These are phyloP conservation scores for Debaryomyces hansenii DNA, from an alignment of 805 yeast genomes.

Conservation along the genomic window DNA sequence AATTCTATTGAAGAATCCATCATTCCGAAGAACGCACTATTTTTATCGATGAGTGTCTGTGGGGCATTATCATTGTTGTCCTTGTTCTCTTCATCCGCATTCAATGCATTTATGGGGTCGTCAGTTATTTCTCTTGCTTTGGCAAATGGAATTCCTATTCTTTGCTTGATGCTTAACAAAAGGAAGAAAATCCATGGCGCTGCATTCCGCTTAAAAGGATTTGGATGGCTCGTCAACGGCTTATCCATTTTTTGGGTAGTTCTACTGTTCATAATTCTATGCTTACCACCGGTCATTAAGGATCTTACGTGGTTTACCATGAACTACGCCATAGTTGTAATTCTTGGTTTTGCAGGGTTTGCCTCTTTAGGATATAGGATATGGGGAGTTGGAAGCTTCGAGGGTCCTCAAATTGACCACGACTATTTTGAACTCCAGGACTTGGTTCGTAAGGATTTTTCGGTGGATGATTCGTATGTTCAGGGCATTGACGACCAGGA, in stretches of 20 bases:
- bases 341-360: constrained; percentile 45
- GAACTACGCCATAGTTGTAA: constrained; percentile 70
- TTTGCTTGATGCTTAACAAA: constrained; percentile 58
- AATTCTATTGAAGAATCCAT: constrained; percentile 54
- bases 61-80: constrained; percentile 63
- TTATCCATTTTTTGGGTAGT: constrained; percentile 61
- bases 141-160: constrained; percentile 75
- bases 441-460: constrained; percentile 10
- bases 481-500: constrained; percentile 14
- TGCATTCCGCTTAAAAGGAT: constrained; percentile 58
- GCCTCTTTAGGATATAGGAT: constrained; percentile 51
- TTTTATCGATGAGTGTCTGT: constrained; percentile 63
- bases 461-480: constrained; percentile 10
- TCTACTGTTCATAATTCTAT: constrained; percentile 59
- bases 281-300: constrained; percentile 65
- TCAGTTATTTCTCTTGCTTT: constrained; percentile 73
- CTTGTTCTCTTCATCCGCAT: constrained; percentile 68
- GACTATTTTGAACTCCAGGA: constrained; percentile 41
- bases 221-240: constrained; percentile 65
- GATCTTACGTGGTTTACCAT: constrained; percentile 39
- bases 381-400: constrained; percentile 66
- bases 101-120: constrained; percentile 82
- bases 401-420: constrained; percentile 58
- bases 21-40: constrained; percentile 70
- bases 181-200: constrained; percentile 66